A percentile compares a stretch with the other conserved stretches of the same genome.
Conservation (phyloP, 169 alveolate species). For the Eimeria tenella region DNA sequence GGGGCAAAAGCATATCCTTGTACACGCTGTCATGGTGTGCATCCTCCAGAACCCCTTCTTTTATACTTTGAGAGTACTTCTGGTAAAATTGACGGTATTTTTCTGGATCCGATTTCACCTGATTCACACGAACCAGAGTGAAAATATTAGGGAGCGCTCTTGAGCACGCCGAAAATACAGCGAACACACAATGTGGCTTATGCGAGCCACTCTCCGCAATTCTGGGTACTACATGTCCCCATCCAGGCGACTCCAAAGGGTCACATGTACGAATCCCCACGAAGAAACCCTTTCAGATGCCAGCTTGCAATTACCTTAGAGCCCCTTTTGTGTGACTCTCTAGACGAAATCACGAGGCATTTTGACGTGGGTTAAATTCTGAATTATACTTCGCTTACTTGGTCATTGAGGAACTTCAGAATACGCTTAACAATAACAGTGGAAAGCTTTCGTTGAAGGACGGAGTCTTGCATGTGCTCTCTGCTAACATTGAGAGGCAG, state of each 20-base stretch:
- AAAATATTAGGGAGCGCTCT: no score
- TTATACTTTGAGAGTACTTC: constrained; percentile 89
- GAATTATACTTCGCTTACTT: constrained; percentile 82
- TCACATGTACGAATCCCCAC: no score
- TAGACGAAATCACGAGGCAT: background rate
- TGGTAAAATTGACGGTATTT: constrained; percentile 89
- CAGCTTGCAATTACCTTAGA: no score
- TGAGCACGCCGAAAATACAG: no score
- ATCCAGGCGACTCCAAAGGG: no score
- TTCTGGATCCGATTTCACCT: constrained; percentile 87
- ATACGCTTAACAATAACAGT: constrained; percentile 93
- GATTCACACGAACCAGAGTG: background rate
- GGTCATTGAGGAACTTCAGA: constrained; percentile 93
- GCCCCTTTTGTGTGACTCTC: no score
- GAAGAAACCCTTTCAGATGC: no score
- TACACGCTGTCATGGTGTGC: constrained; percentile 70
- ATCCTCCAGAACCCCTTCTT: constrained; percentile 86
- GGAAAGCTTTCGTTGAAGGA: constrained; percentile 93
- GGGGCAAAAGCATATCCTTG: constrained; percentile 71
- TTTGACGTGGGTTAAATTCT: background rate
- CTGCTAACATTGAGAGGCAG: constrained; percentile 97
- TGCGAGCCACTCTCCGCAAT: no score
- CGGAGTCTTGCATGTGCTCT: constrained; percentile 93
- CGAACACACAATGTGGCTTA: no score
- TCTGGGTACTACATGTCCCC: no score